Evolutionary conservation across 2,329 filamentous ascomycete species (phyloP).

Genomic region (Aspergillus quadrilineatus): DNA sequence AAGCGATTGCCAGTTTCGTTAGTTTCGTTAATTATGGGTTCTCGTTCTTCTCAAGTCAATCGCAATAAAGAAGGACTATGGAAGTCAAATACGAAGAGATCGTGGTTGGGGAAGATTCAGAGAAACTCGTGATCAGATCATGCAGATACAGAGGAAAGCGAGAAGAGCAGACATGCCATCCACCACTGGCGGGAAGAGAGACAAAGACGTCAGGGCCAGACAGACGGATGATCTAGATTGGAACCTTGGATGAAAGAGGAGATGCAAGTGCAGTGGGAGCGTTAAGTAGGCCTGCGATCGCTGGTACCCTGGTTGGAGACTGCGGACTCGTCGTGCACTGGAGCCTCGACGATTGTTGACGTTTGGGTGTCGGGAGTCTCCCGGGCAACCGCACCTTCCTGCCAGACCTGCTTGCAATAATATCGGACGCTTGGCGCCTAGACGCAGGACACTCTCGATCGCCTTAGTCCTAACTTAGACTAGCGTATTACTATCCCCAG

Average conservation of each 20-base stretch:
- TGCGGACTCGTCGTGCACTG: not conserved
- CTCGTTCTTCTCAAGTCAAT: conserved; percentile 14
- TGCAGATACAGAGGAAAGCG: conserved; percentile 11
- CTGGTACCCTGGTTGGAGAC: conserved; percentile 2
- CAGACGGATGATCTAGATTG: conserved; percentile 16
- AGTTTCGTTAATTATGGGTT: conserved; percentile 11
- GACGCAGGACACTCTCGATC: conserved; percentile 16
- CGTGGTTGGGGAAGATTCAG: conserved; percentile 8
- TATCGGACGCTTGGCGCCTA: conserved; percentile 16
- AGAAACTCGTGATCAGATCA: conserved; percentile 14
- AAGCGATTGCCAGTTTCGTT: conserved; percentile 18
- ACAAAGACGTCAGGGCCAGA: conserved; percentile 16
- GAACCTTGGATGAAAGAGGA: conserved; percentile 13
- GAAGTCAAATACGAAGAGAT: conserved; percentile 14
- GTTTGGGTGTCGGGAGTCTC: conserved; percentile 32
- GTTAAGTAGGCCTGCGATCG: not conserved
- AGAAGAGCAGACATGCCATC: conserved; percentile 16
- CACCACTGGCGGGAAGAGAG: conserved; percentile 17
- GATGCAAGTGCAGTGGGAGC: conserved; percentile 8
- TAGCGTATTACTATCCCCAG: conserved; percentile 15
- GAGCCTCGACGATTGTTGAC: conserved; percentile 27
- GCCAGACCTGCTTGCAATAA: conserved; percentile 11
- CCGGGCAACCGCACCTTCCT: conserved; percentile 34
- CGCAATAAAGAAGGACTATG: conserved; percentile 26
- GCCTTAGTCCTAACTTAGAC: conserved; percentile 9